These are phyloP conservation scores for Arthrobotrys entomopaga DNA, from an alignment of 2,329 filamentous ascomycete genomes.

Conservation along the genomic window DNA sequence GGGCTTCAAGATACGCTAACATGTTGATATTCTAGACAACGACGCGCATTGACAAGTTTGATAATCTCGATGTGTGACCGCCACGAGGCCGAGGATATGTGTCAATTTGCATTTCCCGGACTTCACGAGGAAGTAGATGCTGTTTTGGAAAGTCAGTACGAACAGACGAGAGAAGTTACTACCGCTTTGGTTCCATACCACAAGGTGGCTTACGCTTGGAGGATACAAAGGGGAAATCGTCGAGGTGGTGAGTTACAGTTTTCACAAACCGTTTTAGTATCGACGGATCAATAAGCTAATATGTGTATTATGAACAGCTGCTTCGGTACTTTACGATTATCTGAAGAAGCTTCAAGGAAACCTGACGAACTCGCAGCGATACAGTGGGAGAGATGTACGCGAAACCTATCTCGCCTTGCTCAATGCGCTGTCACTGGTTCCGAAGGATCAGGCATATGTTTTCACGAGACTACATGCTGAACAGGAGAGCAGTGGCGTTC, in stretches of 20 bases:
- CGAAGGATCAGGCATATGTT: slow-evolving; percentile 83
- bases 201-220: slow-evolving; percentile 90
- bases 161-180: slow-evolving; percentile 73
- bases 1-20: slow-evolving; percentile 22
- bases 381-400: slow-evolving; percentile 66
- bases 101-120: slow-evolving; percentile 80
- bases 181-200: slow-evolving; percentile 76
- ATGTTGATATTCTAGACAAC: slow-evolving; percentile 65
- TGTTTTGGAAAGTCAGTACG: slow-evolving; percentile 77
- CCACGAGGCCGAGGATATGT: slow-evolving; percentile 73
- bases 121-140: slow-evolving; percentile 82
- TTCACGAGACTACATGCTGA: slow-evolving; percentile 66
- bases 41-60: slow-evolving; percentile 76
- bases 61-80: slow-evolving; percentile 75
- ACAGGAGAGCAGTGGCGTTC: slow-evolving; percentile 61
- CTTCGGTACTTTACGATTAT: slow-evolving; percentile 71
- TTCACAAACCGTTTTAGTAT: background rate
- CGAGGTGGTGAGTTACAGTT: slow-evolving; percentile 69
- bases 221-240: slow-evolving; percentile 79
- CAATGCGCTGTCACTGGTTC: slow-evolving; percentile 88
- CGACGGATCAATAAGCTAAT: slow-evolving; percentile 1
- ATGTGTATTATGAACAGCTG: slow-evolving; percentile 62
- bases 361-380: slow-evolving; percentile 70
- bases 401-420: slow-evolving; percentile 89
- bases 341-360: slow-evolving; percentile 71